Evolutionary conservation across 2,329 filamentous ascomycete species (phyloP).

Genomic region (Eutypa lata): DNA sequence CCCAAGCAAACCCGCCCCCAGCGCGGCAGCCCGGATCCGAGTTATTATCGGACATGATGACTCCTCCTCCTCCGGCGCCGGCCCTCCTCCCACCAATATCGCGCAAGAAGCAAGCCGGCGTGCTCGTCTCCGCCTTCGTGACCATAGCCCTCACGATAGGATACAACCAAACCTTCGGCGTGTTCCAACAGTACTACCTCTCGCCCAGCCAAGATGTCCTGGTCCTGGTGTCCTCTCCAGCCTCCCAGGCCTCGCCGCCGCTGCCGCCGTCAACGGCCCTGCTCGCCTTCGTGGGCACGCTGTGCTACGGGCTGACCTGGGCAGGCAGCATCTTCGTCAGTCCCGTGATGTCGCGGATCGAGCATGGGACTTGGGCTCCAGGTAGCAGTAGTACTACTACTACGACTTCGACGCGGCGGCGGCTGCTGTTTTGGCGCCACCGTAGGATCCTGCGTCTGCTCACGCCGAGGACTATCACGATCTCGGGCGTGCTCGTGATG

Average conservation of each 20-base stretch:
- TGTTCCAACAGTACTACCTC: constrained; percentile 48
- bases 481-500: constrained; percentile 38
- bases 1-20: constrained; percentile 10
- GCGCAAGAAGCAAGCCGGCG: constrained; percentile 37
- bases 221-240: constrained; percentile 32
- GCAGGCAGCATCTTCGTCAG: constrained; percentile 46
- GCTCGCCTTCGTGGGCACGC: constrained; percentile 46
- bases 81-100: constrained; percentile 36
- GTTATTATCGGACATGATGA: too few species aligned
- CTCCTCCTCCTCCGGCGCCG: too few species aligned
- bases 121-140: constrained; percentile 41
- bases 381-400: background rate
- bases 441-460: constrained; percentile 21
- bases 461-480: constrained; percentile 35
- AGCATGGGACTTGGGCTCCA: constrained; percentile 26
- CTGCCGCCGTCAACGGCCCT: constrained; percentile 37
- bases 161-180: constrained; percentile 47
- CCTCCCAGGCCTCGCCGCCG: constrained; percentile 26
- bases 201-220: constrained; percentile 38
- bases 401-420: constrained; percentile 11
- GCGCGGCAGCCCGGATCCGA: constrained; percentile 1
- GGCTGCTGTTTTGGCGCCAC: constrained; percentile 7
- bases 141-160: constrained; percentile 46
- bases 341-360: constrained; percentile 41
- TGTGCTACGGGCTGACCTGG: constrained; percentile 48